phyloP scores from a whole-genome alignment of 371 early-diverging fungal species.

The Batkoa obscura region DNA sequence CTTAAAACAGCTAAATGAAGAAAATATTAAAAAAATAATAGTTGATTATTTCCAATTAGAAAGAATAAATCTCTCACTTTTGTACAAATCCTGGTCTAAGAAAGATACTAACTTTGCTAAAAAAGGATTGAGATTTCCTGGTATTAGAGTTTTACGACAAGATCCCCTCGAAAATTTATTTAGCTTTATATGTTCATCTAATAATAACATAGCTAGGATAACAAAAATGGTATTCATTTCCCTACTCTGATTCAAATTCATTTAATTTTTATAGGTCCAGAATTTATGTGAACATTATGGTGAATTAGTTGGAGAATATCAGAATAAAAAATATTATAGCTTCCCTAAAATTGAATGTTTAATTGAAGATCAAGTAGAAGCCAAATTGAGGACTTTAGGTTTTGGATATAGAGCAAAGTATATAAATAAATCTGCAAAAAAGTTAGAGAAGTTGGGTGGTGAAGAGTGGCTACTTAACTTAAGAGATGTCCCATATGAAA shows the following conservation, averaged over 20 bases:
- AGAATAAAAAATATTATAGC: constrained; percentile 27
- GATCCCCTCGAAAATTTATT: constrained; percentile 79
- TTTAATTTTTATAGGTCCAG: constrained; percentile 21
- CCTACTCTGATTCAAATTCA: neutral
- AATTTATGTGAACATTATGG: constrained; percentile 17
- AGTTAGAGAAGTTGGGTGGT: neutral
- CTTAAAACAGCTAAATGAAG: no score
- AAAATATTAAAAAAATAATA: no score
- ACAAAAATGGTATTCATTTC: constrained; percentile 54
- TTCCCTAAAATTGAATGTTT: constrained; percentile 47
- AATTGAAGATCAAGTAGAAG: constrained; percentile 33
- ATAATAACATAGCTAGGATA: constrained; percentile 91
- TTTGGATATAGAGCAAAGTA: constrained; percentile 91
- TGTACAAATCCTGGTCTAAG: constrained; percentile 47
- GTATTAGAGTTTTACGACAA: constrained; percentile 66
- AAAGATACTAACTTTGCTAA: constrained; percentile 42
- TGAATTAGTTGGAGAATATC: neutral
- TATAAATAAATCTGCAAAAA: constrained; percentile 48
- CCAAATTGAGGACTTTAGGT: constrained; percentile 45
- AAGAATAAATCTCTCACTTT: no score
- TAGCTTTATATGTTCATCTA: constrained; percentile 86
- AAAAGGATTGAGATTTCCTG: constrained; percentile 29
- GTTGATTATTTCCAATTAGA: no score
- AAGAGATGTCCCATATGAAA: neutral
- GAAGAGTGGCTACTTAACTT: neutral